These are phyloP conservation scores for Neurospora hispaniola DNA, from an alignment of 495 filamentous ascomycete species.

Conservation along the genomic window DNA sequence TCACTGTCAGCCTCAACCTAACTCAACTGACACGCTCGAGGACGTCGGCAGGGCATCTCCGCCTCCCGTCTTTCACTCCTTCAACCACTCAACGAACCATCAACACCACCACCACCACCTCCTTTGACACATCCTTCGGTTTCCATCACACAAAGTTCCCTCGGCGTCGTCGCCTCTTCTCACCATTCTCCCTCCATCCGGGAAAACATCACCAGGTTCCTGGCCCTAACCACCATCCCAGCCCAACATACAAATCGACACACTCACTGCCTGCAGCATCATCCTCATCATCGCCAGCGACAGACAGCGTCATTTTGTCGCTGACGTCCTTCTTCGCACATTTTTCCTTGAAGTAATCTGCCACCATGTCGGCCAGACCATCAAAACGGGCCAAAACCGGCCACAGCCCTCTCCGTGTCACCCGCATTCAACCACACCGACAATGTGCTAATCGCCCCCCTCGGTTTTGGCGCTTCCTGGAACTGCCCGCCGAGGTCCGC, in stretches of 20 bases:
- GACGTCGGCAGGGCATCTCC: too few relatives aligned
- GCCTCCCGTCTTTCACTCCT: background rate
- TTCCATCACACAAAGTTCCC: background rate
- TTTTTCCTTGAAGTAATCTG: background rate
- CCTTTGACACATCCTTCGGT: background rate
- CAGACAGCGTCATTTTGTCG: background rate
- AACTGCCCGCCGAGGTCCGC: constrained; percentile 4
- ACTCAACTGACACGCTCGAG: background rate
- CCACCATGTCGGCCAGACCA: background rate
- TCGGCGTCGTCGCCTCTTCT: background rate
- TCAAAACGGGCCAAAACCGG: background rate
- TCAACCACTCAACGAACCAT: background rate
- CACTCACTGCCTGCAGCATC: background rate
- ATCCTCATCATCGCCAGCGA: background rate
- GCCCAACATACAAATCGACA: background rate
- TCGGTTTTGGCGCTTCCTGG: constrained; percentile 3
- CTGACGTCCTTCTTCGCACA: background rate
- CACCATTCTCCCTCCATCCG: background rate
- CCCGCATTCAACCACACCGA: constrained; percentile 5
- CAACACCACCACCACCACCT: too few relatives aligned
- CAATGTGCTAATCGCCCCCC: constrained; percentile 1
- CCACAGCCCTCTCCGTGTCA: background rate
- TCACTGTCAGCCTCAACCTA: background rate
- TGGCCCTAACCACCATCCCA: background rate
- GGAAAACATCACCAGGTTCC: background rate